Evolutionary conservation across 805 yeast species (phyloP).

Genomic region (Saturnispora halmiae): DNA sequence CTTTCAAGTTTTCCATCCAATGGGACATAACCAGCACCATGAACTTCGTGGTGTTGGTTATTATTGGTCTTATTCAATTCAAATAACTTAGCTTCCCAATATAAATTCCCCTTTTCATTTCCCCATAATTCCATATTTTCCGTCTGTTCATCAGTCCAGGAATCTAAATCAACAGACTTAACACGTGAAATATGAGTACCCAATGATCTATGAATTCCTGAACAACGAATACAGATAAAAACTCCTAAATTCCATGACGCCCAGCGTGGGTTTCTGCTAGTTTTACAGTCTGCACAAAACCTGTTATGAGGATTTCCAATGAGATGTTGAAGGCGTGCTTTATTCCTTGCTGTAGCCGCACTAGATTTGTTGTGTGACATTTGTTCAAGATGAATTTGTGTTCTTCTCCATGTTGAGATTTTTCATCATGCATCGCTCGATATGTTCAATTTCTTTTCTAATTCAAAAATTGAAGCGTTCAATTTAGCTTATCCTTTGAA

Average conservation of each 20-base stretch:
- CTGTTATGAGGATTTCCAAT: conserved; percentile 71
- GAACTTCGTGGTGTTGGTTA: conserved; percentile 8
- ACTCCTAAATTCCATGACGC: conserved; percentile 95
- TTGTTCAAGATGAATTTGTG: too few relatives aligned
- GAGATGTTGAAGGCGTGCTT: conserved; percentile 62
- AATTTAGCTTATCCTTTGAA: too few relatives aligned
- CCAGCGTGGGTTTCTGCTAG: conserved; percentile 90
- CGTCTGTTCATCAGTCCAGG: conserved; percentile 93
- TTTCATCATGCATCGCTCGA: too few relatives aligned
- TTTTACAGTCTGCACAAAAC: conserved; percentile 86
- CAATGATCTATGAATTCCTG: conserved; percentile 91
- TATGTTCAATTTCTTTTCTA: too few relatives aligned
- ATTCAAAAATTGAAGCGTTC: too few relatives aligned
- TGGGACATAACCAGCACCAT: conserved; percentile 59
- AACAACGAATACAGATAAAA: conserved; percentile 87
- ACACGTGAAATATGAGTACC: conserved; percentile 94
- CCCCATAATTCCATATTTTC: conserved; percentile 81
- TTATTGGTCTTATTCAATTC: conserved; percentile 4
- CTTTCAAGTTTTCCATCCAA: conserved; percentile 79
- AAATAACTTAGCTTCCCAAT: conserved; percentile 64
- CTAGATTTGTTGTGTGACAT: conserved; percentile 18
- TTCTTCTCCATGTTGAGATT: too few relatives aligned
- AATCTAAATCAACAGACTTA: conserved; percentile 87
- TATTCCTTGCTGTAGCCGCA: conserved; percentile 39
- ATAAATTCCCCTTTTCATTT: conserved; percentile 64